These are phyloP conservation scores for Fusarium coicis DNA, from an alignment of 2,329 filamentous ascomycete species.

Conservation along the genomic window DNA sequence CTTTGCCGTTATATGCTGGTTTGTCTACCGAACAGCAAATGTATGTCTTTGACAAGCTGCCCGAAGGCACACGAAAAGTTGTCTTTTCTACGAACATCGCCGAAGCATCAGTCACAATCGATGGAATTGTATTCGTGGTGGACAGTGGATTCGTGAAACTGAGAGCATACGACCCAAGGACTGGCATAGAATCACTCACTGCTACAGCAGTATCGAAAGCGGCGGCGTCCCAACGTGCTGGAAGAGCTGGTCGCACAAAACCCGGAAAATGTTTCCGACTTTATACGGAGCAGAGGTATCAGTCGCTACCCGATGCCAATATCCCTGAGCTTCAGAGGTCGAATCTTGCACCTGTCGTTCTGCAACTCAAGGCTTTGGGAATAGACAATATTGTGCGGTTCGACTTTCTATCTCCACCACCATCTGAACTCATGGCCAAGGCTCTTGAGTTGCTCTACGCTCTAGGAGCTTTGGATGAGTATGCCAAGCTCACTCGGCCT, in stretches of 20 bases:
- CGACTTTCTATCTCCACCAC: conserved; percentile 86
- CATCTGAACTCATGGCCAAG: conserved; percentile 83
- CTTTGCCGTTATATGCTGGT: conserved; percentile 86
- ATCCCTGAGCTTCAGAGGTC: conserved; percentile 92
- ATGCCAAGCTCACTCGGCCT: conserved; percentile 89
- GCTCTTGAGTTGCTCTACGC: conserved; percentile 90
- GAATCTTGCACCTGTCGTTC: conserved; percentile 85
- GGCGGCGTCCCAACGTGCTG: conserved; percentile 90
- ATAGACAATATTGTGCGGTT: conserved; percentile 96
- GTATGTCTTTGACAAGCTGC: conserved; percentile 88
- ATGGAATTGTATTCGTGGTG: conserved; percentile 89
- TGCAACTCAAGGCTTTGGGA: conserved; percentile 93
- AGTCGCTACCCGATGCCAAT: conserved; percentile 74
- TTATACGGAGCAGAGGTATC: conserved; percentile 82
- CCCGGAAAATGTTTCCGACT: conserved; percentile 95
- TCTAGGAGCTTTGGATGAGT: conserved; percentile 85
- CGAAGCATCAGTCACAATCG: conserved; percentile 94
- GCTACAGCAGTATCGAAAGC: conserved; percentile 87
- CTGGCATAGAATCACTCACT: conserved; percentile 88
- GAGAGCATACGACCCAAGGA: conserved; percentile 83
- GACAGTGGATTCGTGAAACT: conserved; percentile 94
- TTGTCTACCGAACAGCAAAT: conserved; percentile 92
- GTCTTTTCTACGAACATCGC: conserved; percentile 96
- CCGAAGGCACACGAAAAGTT: conserved; percentile 86
- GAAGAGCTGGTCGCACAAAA: conserved; percentile 87